Base-by-base conservation (phyloP, 768 basidiomycete species). In the Tulasnella sp. region DNA sequence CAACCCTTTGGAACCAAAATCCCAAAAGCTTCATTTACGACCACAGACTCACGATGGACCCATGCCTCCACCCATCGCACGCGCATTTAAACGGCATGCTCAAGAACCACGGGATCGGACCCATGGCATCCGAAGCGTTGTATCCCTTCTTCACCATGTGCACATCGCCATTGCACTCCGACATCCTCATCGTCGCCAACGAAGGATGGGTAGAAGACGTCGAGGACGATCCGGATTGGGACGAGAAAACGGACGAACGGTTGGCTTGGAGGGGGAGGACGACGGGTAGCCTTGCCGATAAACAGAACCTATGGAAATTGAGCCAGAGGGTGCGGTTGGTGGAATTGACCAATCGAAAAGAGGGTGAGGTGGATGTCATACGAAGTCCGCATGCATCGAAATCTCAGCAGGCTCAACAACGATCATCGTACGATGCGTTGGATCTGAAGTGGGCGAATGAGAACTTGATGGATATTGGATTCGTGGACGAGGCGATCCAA, bases 41-140 rank as follows among this genome's bases (percentile, higher is more conserved):
- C 63, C 80, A 80, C 67, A 63, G 67, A 9, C 66, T 64, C 15
- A 69, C 75, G 30, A 80, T 80, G 79, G 71, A 80, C 60, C 78
- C 80, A 2, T 82, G 80, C 65, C 64, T 71, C 26, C 76, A 80
- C 60, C 76, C 76, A 23, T 1, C 24, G 24, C 62, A 53, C 26
- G 51, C 60, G 15, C 58, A 63, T 30, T 38, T 60, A 11, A 60
- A 51, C 26, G 62, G 62, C 29, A 60, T 63, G 41, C 58, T 63
- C 42, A 56, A 45, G 9, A 19, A 34, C 32, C 26, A 51, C 50
- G 55, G 34, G 24, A 45, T 51, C 17, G 62, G 62, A 13, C 63
- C 63, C 17, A 52, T 26, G 34, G 60, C 60, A 29, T 38, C 42
- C 17, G 24, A 42, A 27, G 42, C 32, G 3, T 30, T 55, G 23